phyloP scores from a whole-genome alignment of 805 yeast genomes.

The Wickerhamiella spandovensis region DNA sequence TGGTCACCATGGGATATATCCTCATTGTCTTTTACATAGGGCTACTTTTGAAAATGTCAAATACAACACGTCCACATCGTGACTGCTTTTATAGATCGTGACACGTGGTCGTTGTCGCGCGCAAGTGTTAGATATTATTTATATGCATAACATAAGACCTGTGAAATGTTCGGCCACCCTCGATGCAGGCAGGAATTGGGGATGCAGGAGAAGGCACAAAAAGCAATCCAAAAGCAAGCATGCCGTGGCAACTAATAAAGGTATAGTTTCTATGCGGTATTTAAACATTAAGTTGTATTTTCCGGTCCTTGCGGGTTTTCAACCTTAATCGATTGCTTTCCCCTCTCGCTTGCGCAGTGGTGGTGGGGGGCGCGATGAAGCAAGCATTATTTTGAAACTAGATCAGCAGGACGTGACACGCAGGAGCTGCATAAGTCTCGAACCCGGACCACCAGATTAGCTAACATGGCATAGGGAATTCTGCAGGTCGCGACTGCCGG shows the following conservation, averaged over 20 bases:
- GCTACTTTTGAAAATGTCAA: too few relatives aligned
- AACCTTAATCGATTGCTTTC: too few relatives aligned
- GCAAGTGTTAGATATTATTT: background rate
- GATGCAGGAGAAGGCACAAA: too few relatives aligned
- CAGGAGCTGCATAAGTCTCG: background rate
- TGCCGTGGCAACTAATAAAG: too few relatives aligned
- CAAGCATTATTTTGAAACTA: background rate
- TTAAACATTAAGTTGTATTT: too few relatives aligned
- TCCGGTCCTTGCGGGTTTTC: too few relatives aligned
- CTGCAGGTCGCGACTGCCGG: background rate
- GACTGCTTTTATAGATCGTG: background rate
- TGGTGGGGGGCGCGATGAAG: background rate
- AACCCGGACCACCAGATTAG: background rate
- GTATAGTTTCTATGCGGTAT: too few relatives aligned
- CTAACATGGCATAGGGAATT: background rate
- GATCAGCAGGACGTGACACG: background rate
- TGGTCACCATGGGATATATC: too few relatives aligned
- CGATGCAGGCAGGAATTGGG: background rate
- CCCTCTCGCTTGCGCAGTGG: too few relatives aligned
- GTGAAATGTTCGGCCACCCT: background rate
- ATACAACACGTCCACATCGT: too few relatives aligned
- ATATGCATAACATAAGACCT: background rate
- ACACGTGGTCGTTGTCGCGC: background rate
- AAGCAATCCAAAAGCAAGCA: too few relatives aligned
- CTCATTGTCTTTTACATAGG: too few relatives aligned